Evolutionary conservation across 345 rosid genomes (phyloP), one percentile per base, ranked within the genome.

Genomic region (Pistacia atlantica): DNA sequence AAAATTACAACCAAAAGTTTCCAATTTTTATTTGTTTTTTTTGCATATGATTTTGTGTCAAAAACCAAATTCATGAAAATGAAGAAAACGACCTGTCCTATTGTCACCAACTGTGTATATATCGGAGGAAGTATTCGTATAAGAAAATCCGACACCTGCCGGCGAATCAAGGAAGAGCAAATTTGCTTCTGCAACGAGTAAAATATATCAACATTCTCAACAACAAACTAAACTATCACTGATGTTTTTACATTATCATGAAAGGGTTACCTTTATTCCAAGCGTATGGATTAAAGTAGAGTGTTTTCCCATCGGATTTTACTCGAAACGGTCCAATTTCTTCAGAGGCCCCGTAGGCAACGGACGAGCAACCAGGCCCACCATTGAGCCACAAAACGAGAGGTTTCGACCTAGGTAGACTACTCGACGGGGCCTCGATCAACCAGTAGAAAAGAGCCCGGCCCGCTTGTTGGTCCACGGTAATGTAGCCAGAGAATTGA

Each of bases 301-400:
- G 93, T 35, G 84, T 79, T 77, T 82, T 87, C 9, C 98, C 93
- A 4, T 95, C 85, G 1, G 90, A 75, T 37, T 80, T 82, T 13
- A 89, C 88, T 11, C 94, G 84, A 80, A 95, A 95, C 0, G 99
- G 98, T n/a, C 99, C 99, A 3, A 95, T 84, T 79, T 95, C 99
- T 78, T 95, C 97, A 0, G 93, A 90, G 37, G 96, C 97, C 33
- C 99, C 97, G 0, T 88, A 93, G 3, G 92, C 98, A 20, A 93
- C 79, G 0, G 98, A 95, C 0, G 98, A 95, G 76, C 98, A 95
- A 8, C 98, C 98, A 0, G 98, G 98, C 67, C 97, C 98, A 42
- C 97, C 97, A 71, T 91, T 93, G 74, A 95, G 95, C 97, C 98
- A 91, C 18, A 93, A 60, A 11, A 93, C 88, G 48, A 93, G 62